Evolutionary conservation across 805 yeast species (phyloP).

Genomic region (Saturnispora sekii): DNA sequence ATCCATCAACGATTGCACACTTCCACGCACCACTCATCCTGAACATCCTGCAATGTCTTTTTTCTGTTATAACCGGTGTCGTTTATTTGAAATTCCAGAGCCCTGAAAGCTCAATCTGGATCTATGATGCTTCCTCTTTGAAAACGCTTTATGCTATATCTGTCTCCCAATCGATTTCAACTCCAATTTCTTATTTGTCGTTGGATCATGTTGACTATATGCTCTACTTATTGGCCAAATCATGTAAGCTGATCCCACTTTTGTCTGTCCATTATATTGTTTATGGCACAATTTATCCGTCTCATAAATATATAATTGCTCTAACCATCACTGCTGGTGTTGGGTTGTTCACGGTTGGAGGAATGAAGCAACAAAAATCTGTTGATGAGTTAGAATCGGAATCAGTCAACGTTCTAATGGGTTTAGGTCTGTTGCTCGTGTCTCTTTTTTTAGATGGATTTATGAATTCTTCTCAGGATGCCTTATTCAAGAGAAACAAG

Average conservation of each 20-base stretch:
- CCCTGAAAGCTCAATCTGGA: background rate
- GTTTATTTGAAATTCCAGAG: slow-evolving; percentile 34
- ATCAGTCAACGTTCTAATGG: slow-evolving; percentile 40
- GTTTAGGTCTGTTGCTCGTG: slow-evolving; percentile 45
- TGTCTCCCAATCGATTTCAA: slow-evolving; percentile 65
- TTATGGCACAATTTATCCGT: slow-evolving; percentile 64
- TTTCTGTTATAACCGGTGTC: slow-evolving; percentile 64
- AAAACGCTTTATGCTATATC: slow-evolving; percentile 43
- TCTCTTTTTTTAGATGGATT: slow-evolving; percentile 83
- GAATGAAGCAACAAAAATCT: slow-evolving; percentile 23
- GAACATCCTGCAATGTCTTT: slow-evolving; percentile 60
- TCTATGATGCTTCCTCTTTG: slow-evolving; percentile 18
- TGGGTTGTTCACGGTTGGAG: slow-evolving; percentile 55
- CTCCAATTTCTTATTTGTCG: slow-evolving; percentile 76
- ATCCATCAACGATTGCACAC: slow-evolving; percentile 8
- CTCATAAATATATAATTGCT: slow-evolving; percentile 72
- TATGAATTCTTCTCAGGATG: slow-evolving; percentile 90
- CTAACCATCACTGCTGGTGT: slow-evolving; percentile 76
- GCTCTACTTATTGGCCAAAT: slow-evolving; percentile 77
- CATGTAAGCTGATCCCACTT: slow-evolving; percentile 93
- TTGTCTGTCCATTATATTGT: slow-evolving; percentile 68
- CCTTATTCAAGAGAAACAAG: slow-evolving; percentile 44
- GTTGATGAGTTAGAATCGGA: slow-evolving; percentile 42
- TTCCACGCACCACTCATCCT: slow-evolving; percentile 77
- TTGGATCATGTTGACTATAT: slow-evolving; percentile 78